Conservation (phyloP, 768 basidiomycete species). For the Lactifluus piperatus region DNA sequence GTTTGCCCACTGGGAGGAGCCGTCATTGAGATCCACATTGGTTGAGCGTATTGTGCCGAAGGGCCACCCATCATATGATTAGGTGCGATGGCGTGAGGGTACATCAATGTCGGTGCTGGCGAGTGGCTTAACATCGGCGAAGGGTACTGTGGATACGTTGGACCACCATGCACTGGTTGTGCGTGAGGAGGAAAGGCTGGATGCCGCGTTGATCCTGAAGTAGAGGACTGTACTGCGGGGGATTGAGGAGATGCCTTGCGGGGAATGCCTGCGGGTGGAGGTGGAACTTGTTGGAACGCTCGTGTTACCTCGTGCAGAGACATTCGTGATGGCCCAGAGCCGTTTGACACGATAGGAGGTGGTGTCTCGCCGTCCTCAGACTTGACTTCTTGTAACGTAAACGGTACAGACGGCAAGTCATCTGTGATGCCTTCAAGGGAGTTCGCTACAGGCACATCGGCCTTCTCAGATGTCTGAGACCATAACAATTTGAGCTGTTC, state of each 20-base stretch:
- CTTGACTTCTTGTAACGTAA: conserved; percentile 77
- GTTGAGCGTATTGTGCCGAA: conserved; percentile 48
- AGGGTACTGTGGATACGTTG: conserved; percentile 49
- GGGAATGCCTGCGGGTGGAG: conserved; percentile 41
- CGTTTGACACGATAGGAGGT: conserved; percentile 48
- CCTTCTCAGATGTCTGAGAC: conserved; percentile 69
- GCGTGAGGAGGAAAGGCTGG: conserved; percentile 19
- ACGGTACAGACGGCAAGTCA: conserved; percentile 70
- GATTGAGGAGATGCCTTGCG: conserved; percentile 43
- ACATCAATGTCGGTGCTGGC: conserved; percentile 59
- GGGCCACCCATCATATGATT: conserved; percentile 61
- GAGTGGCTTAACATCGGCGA: conserved; percentile 69
- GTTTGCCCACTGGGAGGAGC: conserved; percentile 41
- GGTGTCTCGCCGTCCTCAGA: conserved; percentile 80
- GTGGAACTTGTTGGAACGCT: conserved; percentile 80
- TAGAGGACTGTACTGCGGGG: conserved; percentile 20
- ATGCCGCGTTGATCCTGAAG: conserved; percentile 7
- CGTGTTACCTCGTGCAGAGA: conserved; percentile 76
- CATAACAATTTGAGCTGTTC: conserved; percentile 80
- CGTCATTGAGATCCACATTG: conserved; percentile 50
- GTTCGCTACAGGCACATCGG: conserved; percentile 59
- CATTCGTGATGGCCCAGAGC: conserved; percentile 51
- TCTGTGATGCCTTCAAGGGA: conserved; percentile 80
- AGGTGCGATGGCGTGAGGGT: conserved; percentile 46
- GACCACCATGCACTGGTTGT: conserved; percentile 19